Evolutionary conservation across 2,329 filamentous ascomycete species (phyloP).

Genomic region (Aspergillaceae sp.): DNA sequence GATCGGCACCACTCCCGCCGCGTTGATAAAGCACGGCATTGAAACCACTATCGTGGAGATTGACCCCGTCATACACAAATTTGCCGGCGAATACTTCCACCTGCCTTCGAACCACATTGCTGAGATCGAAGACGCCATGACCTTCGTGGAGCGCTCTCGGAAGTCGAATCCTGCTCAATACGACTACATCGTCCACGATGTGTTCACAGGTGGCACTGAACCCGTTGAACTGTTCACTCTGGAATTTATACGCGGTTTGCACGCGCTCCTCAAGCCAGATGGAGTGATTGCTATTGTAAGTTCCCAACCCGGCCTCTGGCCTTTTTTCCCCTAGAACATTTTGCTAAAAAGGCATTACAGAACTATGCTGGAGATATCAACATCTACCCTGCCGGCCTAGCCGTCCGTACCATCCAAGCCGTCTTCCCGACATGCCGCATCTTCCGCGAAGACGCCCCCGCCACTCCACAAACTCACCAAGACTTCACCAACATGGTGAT

Average conservation of each 20-base stretch:
- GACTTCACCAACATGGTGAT: constrained; percentile 96
- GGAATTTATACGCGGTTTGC: constrained; percentile 68
- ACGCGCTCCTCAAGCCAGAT: constrained; percentile 61
- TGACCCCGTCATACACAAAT: constrained; percentile 78
- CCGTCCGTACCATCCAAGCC: constrained; percentile 70
- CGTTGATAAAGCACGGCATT: constrained; percentile 78
- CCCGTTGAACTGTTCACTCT: constrained; percentile 79
- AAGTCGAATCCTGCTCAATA: constrained; percentile 45
- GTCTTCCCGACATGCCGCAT: constrained; percentile 87
- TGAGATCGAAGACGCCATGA: constrained; percentile 73
- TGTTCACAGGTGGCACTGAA: constrained; percentile 94
- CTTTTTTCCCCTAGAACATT: constrained; percentile 4
- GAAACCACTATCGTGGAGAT: constrained; percentile 92
- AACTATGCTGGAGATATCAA: constrained; percentile 90
- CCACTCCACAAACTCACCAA: constrained; percentile 37
- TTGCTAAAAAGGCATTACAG: constrained; percentile 35
- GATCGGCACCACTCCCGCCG: constrained; percentile 82
- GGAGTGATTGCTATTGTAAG: constrained; percentile 82
- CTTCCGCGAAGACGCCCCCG: constrained; percentile 66
- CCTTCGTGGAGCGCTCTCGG: constrained; percentile 50
- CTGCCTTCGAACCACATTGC: constrained; percentile 68
- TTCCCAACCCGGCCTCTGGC: constrained; percentile 7
- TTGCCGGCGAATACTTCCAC: constrained; percentile 73
- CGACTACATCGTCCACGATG: constrained; percentile 94
- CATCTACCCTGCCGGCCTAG: constrained; percentile 64